phyloP scores from a whole-genome alignment of 106 monocot genomes.

The Platanthera zijinensis region DNA sequence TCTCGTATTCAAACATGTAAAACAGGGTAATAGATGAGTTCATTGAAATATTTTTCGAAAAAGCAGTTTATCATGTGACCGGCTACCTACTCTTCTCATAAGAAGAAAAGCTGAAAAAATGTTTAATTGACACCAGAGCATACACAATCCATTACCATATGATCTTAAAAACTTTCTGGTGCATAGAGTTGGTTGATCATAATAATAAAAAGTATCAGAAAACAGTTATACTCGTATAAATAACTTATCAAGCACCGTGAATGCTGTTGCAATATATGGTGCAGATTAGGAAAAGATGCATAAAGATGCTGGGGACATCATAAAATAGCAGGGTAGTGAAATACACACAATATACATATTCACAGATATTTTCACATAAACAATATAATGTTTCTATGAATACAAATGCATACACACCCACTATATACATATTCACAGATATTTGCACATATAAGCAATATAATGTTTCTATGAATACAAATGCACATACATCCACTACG shows the following conservation, averaged over 20 bases:
- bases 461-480: no score
- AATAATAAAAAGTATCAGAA: not conserved
- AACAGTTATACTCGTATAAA: not conserved
- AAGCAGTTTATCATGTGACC: not conserved
- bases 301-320: not conserved
- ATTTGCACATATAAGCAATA: no score
- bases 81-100: not conserved
- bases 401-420: no score
- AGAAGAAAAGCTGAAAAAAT: not conserved
- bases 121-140: not conserved
- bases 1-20: not conserved
- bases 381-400: no score
- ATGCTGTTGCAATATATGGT: not conserved
- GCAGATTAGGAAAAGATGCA: not conserved
- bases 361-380: no score
- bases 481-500: no score
- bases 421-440: no score
- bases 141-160: not conserved
- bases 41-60: not conserved
- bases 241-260: not conserved
- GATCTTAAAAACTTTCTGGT: no score
- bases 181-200: no score
- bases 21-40: not conserved
- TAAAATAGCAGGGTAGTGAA: not conserved
- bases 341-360: not conserved